Base-by-base conservation (phyloP, 805 yeast genomes). In the Lipomyces spencermartinsiae region DNA sequence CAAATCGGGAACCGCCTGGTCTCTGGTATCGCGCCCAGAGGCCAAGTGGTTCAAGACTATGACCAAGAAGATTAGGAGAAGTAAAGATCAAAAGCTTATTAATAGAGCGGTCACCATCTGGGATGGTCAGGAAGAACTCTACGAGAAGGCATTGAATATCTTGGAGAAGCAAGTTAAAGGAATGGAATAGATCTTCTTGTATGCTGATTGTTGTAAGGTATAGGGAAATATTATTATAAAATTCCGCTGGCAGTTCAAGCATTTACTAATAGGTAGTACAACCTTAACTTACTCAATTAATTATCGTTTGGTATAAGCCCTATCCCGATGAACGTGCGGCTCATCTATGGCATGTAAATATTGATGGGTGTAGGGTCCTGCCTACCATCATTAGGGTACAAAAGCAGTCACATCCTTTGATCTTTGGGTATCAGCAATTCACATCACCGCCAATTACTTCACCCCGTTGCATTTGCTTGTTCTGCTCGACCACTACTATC, bases 11-110 rank as follows among this genome's bases (percentile, higher is more conserved):
- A 80, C 81, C 49, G 97, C 97, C 0, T 85, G 88, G 76, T 90
- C 87, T 59, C 77, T 94, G 33, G 82, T 88, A n/a, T 96, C 97
- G 35, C 86, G 86, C 64, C 93, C 93, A 63, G 98, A 95, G 74
- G 83, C 81, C 61, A 87, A 83, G 72, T 84, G 68, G 78, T 83
- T 73, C 75, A 78, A 63, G 77, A 78, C 71, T 67, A 65, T 66
- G 65, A 54, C 58, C 6, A 31, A 31, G 68, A 68, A 51, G 66
- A 67, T 59, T 49, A 63, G 61, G 81, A 25, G 73, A 31, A 49
- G 57, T 31, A 66, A 69, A 58, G 71, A 76, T 16, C 72, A 68
- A 49, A 74, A 76, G 55, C 71, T 80, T 55, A 75, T 71, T n/a
- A 69, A 56, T n/a, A 71, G 71, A 58, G 61, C 22, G 25, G 69